Evolutionary conservation across 1,139 yeast genomes (phyloP).

Genomic region (Kurtzmaniella natalensis): DNA sequence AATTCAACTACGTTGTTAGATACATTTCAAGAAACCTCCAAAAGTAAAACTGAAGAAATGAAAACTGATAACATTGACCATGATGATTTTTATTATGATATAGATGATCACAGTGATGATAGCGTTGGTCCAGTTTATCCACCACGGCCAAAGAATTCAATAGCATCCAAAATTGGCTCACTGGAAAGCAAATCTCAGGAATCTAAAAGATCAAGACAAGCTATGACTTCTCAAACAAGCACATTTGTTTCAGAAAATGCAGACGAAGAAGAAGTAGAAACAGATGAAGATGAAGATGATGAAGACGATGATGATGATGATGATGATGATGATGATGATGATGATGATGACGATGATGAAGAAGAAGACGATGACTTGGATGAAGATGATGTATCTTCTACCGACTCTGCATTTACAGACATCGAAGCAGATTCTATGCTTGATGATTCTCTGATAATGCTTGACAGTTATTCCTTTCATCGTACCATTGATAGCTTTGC

Average conservation of each 20-base stretch:
- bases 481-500: conserved; percentile 10
- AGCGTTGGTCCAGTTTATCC: no score
- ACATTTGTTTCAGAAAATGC: no score
- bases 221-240: no score
- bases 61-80: conserved; percentile 2
- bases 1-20: no score
- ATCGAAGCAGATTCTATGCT: conserved; percentile 38
- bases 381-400: conserved; percentile 24
- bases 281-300: conserved; percentile 11
- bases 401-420: conserved; percentile 45
- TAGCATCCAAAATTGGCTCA: no score
- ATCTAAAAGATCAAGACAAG: no score
- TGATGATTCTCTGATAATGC: conserved; percentile 25
- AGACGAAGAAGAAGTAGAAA: conserved; percentile 9
- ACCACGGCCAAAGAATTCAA: no score
- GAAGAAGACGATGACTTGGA: conserved; percentile 19
- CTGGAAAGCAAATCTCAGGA: no score
- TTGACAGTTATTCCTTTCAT: conserved; percentile 19
- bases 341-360: conserved; percentile 17
- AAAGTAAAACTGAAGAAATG: no score
- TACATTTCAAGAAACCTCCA: no score
- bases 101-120: neutral
- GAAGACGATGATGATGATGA: conserved; percentile 14
- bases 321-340: conserved; percentile 12
- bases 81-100: conserved; percentile 2